These are phyloP conservation scores for Penicillium sp. DNA, from an alignment of 2,329 filamentous ascomycete species.

Conservation along the genomic window DNA sequence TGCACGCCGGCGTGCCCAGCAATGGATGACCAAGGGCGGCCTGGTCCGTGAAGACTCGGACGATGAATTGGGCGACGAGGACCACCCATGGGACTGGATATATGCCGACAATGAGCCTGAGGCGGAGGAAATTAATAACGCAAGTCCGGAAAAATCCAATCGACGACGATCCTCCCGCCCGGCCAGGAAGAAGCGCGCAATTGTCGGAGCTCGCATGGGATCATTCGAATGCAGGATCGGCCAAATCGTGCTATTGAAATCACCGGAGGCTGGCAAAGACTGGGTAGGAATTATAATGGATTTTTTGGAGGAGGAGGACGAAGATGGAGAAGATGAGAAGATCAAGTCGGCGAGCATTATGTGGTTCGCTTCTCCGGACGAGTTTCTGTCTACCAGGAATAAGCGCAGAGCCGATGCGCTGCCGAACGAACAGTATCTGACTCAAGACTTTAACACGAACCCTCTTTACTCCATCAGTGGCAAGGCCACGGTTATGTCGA, in stretches of 20 bases:
- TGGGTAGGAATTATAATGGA: slow-evolving; percentile 90
- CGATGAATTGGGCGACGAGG: slow-evolving; percentile 75
- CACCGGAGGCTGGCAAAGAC: slow-evolving; percentile 79
- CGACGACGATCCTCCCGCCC: slow-evolving; percentile 32
- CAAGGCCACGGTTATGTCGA: slow-evolving; percentile 77
- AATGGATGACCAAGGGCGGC: slow-evolving; percentile 59
- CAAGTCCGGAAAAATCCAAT: slow-evolving; percentile 21
- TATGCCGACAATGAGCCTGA: slow-evolving; percentile 47
- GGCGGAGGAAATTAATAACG: slow-evolving; percentile 7
- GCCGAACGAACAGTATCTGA: slow-evolving; percentile 89
- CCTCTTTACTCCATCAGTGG: slow-evolving; percentile 87
- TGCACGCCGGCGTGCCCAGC: slow-evolving; percentile 41
- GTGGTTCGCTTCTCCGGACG: slow-evolving; percentile 87
- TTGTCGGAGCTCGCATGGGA: slow-evolving; percentile 81
- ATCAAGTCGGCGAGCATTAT: slow-evolving; percentile 81
- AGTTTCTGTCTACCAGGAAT: slow-evolving; percentile 78
- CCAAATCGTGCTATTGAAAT: slow-evolving; percentile 82
- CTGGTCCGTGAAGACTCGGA: slow-evolving; percentile 77
- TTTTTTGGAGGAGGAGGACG: slow-evolving; percentile 72
- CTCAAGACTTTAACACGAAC: slow-evolving; percentile 82
- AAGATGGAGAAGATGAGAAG: slow-evolving; percentile 54
- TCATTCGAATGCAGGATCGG: slow-evolving; percentile 77
- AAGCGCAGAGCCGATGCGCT: slow-evolving; percentile 81
- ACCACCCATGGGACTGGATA: slow-evolving; percentile 77
- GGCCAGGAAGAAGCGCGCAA: slow-evolving; percentile 46